Base-by-base conservation (phyloP, 345 rosid species). In the Mallotus nudiflorus region DNA sequence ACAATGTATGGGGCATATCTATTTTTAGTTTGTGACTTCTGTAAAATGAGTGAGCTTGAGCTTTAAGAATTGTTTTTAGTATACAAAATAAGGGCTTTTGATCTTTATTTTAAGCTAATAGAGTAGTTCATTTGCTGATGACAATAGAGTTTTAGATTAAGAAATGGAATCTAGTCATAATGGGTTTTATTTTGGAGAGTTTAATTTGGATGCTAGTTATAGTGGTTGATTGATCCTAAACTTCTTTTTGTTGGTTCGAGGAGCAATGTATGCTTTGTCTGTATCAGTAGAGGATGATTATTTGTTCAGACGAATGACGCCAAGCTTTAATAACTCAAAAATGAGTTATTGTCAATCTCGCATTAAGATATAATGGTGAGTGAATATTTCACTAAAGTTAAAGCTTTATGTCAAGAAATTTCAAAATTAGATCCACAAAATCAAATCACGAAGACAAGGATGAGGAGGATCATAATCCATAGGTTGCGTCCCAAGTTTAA, bases 231-330 rank as follows among this genome's bases (percentile, higher is more conserved):
- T 77, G 97, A 95, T 85, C 89, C 98, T 40, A 91, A 87, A 85
- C 91, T 78, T 66, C 96, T 95, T 15, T 88, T 89, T 75, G 96
- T 95, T 80, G 99, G 99, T 29, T 97, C 99, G 5, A 92, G 89
- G 88, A 88, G n/a, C n/a, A n/a, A n/a, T n/a, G n/a, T n/a, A n/a
- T n/a, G n/a, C n/a, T n/a, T n/a, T n/a, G n/a, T n/a, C n/a, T n/a
- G n/a, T n/a, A n/a, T n/a, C n/a, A n/a, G n/a, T n/a, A n/a, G n/a
- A n/a, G n/a, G n/a, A n/a, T n/a, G n/a, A n/a, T n/a, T n/a, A n/a
- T n/a, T n/a, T n/a, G n/a, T n/a, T n/a, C n/a, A n/a, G n/a, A n/a
- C n/a, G n/a, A n/a, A n/a, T n/a, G n/a, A n/a, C n/a, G n/a, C n/a
- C n/a, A n/a, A n/a, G n/a, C n/a, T n/a, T n/a, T n/a, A n/a, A n/a